Evolutionary conservation across 495 filamentous ascomycete genomes (phyloP).

Genomic region (Aspergillus steynii): DNA sequence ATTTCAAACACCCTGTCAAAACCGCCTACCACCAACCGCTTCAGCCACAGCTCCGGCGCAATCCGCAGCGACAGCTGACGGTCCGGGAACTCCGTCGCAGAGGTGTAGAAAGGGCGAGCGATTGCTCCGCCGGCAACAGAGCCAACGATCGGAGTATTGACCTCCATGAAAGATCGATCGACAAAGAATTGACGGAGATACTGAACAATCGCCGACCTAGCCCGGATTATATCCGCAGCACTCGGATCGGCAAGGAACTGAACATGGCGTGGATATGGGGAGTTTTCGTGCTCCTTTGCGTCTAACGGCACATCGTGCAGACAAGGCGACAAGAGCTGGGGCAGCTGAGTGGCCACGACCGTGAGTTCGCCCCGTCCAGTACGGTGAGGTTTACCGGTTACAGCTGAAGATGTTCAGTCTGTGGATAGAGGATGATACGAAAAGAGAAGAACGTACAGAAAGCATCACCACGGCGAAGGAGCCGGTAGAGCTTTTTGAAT

Average conservation of each 20-base stretch:
- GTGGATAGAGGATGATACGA: slow-evolving; percentile 6
- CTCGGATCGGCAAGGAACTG: slow-evolving; percentile 74
- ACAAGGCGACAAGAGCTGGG: slow-evolving; percentile 71
- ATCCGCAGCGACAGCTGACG: slow-evolving; percentile 74
- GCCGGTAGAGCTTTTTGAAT: slow-evolving; percentile 60
- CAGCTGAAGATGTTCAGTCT: slow-evolving; percentile 42
- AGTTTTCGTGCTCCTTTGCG: slow-evolving; percentile 64
- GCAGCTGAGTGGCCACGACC: slow-evolving; percentile 63
- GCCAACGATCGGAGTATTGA: slow-evolving; percentile 85
- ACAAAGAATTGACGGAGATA: slow-evolving; percentile 73
- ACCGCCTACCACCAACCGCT: slow-evolving; percentile 88
- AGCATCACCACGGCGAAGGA: slow-evolving; percentile 73
- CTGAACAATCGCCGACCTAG: slow-evolving; percentile 73
- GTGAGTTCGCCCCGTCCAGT: slow-evolving; percentile 78
- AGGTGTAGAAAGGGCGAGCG: slow-evolving; percentile 81
- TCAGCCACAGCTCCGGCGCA: slow-evolving; percentile 94
- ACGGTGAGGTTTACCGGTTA: slow-evolving; percentile 71
- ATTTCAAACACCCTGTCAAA: slow-evolving; percentile 90
- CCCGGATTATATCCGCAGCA: slow-evolving; percentile 64
- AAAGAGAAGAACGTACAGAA: slow-evolving; percentile 58
- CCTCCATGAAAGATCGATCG: slow-evolving; percentile 72
- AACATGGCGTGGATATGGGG: slow-evolving; percentile 69
- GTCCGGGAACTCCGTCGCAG: slow-evolving; percentile 67
- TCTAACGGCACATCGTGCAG: slow-evolving; percentile 71
- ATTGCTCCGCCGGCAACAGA: slow-evolving; percentile 75